Base-by-base conservation (phyloP, 805 yeast species). In the Sungouiella blattae region DNA sequence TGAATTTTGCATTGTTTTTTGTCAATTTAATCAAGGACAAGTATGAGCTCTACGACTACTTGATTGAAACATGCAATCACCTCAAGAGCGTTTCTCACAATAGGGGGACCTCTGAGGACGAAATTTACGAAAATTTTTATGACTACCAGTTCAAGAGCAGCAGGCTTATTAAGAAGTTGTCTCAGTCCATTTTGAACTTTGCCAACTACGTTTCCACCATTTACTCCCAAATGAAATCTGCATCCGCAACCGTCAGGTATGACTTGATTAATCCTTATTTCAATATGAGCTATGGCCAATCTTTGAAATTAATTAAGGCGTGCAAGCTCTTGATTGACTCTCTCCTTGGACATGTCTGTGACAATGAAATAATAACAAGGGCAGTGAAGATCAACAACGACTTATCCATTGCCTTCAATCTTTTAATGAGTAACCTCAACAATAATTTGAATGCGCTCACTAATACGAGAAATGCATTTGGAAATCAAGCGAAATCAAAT, bases 101-200 rank as follows among this genome's bases (percentile, higher is more conserved):
- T 13, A 24, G 28, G 28, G 20, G 27, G 14, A 26, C 33, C 13
- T 24, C 36, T 6, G 50, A 42, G 23, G 59, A 52, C 18, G 57
- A 62, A 30, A 30, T 35, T 2, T 36, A 38, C 13, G 67, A 62
- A 24, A 60, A 50, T 18, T 29, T 57, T 8, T 36, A 41, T 35
- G 76, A 72, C 41, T 54, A 57, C 36, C 69, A 67, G 31, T 43
- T 67, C 28, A 69, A 69, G 39, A 47, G 69, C 12, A 52, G 60
- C 13, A 48, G 75, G 31, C 38, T 71, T 7, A 47, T 65, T 11
- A 69, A 64, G 44, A 67, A 55, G 26, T 42, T 64, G 5, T 42
- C 69, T 5, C 40, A 35, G 13, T 43, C 60, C 3, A 50, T 65
- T 11, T 35, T 58, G 26, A 51, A 42, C 17, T 52, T 64, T 32